Base-by-base conservation (phyloP, 257 asterid genomes). In the Marsdenia floribunda region DNA sequence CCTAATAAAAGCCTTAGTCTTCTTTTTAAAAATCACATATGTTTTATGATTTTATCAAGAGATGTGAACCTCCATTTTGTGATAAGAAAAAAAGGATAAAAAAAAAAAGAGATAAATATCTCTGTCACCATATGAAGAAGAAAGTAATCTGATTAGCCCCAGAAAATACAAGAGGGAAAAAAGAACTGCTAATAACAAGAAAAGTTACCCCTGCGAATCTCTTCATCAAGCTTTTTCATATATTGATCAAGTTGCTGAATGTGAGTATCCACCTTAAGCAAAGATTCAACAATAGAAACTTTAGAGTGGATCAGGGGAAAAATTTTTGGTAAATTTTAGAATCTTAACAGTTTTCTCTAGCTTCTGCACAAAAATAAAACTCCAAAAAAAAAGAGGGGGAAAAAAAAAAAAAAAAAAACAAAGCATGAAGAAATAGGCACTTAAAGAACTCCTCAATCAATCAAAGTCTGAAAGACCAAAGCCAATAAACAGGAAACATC, bases 201-300 rank as follows among this genome's bases (percentile, higher is more conserved):
- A 18, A 69, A 40, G 40, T 44, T 86, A 92, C 93, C 97, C 9
- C 90, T 90, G n/a, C 92, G 86, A 69, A 88, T 92, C 81, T 90
- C 96, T 82, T 95, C 98, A 75, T 92, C 98, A 66, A 88, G 83
- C 83, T 87, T 95, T 86, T 86, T 92, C 84, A 95, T 69, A 77
- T 89, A 90, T 78, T 88, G 98, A 84, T 95, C 99, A 58, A 95
- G 97, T 84, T 92, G 99, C 79, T 92, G 99, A 80, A 95, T 86
- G 78, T 92, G 97, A 73, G 95, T 77, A 81, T 94, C 99, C 26
- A 92, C 97, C 97, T 93, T 82, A 78, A 76, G 65, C 57, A 37
- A 71, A 46, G 50, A 35, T 71, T 53, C 35, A 65, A 71, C 6
- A 18, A 52, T 13, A 76, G 35, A 13, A 2, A 42, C 24, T 9